Base-by-base conservation (phyloP, 2,329 filamentous ascomycete species). In the Phyllosticta ampelicida region DNA sequence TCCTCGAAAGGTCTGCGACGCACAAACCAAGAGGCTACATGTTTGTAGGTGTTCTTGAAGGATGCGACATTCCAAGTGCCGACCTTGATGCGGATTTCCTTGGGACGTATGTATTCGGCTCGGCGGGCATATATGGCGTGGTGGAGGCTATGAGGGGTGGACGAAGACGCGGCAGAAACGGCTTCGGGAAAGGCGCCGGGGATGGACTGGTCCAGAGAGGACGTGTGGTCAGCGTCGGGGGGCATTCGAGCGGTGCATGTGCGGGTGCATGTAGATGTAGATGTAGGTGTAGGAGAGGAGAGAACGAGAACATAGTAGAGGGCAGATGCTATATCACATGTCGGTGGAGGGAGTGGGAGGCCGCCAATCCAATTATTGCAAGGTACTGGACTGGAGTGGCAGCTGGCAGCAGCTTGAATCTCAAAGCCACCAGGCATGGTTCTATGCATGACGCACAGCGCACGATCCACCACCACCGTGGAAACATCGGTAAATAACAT, bases 31-130 rank as follows among this genome's bases (percentile, higher is more conserved):
- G 82, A 83, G 8, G 84, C 87, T 5, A 99, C 75, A 68, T 97
- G 94, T 64, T 89, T 88, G 71, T 96, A 90, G 0, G 90, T 90
- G 21, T 88, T 90, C 11, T 88, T 84, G 63, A 87, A 85, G 1
- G 86, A 85, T 3, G 90, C 94, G 16, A 96, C 89, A 72, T 99
- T 99, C 94, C 94, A 99, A 0, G 89, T 87, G 49, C 92, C 94
- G 55, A 99, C 80, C 73, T 96, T 96, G 71, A 99, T 82, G 63
- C 85, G 86, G 64, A 96, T 83, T 54, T 81, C 81, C 69, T 85
- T 85, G 50, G 85, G 82, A 44, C 85, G 82, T 23, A 87, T 86
- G 70, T 91, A 99, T 70, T 97, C 91, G 53, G 81, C 75, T 66
- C 85, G 82, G 56, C 94, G 82, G 48, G 87, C 84, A 67, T 86